phyloP scores from a whole-genome alignment of 2,329 filamentous ascomycete genomes.

The Gaeumannomyces sp. region DNA sequence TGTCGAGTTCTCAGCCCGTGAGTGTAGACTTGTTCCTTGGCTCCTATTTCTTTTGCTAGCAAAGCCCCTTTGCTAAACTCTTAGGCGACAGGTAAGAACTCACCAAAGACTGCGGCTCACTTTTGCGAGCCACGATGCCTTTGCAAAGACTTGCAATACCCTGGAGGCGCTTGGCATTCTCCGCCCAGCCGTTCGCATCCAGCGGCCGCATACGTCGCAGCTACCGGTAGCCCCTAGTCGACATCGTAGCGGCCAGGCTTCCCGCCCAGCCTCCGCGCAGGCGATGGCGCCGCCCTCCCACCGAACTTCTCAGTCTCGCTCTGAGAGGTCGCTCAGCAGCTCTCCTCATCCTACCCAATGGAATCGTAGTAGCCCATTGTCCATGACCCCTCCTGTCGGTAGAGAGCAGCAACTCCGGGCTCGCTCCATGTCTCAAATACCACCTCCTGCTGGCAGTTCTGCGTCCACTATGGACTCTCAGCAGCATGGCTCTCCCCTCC shows the following conservation, averaged over 20 bases:
- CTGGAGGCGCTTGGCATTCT: conserved; percentile 7
- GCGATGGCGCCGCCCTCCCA: neutral
- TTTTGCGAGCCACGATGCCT: conserved; percentile 5
- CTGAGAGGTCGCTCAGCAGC: neutral
- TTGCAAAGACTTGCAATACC: neutral
- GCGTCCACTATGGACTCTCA: neutral
- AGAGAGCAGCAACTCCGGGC: neutral
- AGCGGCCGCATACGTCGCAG: neutral
- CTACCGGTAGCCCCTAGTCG: neutral
- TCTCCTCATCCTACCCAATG: neutral
- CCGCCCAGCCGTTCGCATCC: neutral
- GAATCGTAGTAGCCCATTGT: neutral
- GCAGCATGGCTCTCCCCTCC: neutral
- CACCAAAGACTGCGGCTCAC: neutral
- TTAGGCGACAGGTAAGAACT: neutral
- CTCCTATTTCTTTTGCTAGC: neutral
- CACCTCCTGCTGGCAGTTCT: neutral
- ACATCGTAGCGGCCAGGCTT: neutral
- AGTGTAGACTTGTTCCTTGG: neutral
- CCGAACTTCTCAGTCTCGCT: neutral
- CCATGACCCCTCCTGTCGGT: neutral
- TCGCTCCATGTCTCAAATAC: neutral
- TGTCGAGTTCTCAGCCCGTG: neutral
- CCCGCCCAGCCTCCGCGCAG: neutral
- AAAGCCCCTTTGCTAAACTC: neutral